These are phyloP conservation scores for Sugiyamaella pinicola DNA, from an alignment of 1,139 yeast genomes.

Conservation along the genomic window DNA sequence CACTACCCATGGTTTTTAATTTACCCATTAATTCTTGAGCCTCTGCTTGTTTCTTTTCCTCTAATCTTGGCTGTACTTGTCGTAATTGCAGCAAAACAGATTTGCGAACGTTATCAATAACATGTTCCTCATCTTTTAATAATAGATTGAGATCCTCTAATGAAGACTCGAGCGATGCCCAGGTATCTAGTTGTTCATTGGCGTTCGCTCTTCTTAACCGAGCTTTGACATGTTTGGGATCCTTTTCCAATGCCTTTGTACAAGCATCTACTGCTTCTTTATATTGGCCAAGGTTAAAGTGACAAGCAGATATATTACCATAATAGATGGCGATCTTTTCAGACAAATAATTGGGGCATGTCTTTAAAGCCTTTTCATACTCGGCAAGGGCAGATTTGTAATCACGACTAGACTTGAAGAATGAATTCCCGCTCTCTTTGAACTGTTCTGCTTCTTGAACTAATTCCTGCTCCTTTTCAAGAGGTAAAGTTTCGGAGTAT, in stretches of 20 bases:
- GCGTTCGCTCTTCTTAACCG: constrained; percentile 71
- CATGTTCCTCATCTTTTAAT: constrained; percentile 11
- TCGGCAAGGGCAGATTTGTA: constrained; percentile 61
- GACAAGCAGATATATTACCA: constrained; percentile 79
- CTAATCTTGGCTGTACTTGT: constrained; percentile 30
- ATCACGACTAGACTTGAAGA: constrained; percentile 55
- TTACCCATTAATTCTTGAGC: constrained; percentile 38
- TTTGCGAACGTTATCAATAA: constrained; percentile 12
- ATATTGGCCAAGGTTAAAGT: constrained; percentile 69
- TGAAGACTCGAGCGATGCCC: constrained; percentile 36
- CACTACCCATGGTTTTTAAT: constrained; percentile 39
- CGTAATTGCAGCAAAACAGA: not conserved
- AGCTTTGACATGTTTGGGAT: constrained; percentile 64
- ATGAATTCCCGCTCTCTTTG: constrained; percentile 66
- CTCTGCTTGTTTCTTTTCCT: constrained; percentile 34
- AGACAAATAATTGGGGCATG: constrained; percentile 43
- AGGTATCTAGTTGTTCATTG: constrained; percentile 42
- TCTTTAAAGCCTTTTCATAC: constrained; percentile 65
- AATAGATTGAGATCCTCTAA: constrained; percentile 31
- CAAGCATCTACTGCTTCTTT: constrained; percentile 73
- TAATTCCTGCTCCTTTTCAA: constrained; percentile 32
- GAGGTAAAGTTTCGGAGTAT: constrained; percentile 18
- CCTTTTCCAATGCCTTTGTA: constrained; percentile 58
- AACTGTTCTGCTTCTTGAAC: constrained; percentile 50
- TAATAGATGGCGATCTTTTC: constrained; percentile 62